Base-by-base conservation (phyloP, 768 basidiomycete genomes). In the Holtermanniella nyarrowii region DNA sequence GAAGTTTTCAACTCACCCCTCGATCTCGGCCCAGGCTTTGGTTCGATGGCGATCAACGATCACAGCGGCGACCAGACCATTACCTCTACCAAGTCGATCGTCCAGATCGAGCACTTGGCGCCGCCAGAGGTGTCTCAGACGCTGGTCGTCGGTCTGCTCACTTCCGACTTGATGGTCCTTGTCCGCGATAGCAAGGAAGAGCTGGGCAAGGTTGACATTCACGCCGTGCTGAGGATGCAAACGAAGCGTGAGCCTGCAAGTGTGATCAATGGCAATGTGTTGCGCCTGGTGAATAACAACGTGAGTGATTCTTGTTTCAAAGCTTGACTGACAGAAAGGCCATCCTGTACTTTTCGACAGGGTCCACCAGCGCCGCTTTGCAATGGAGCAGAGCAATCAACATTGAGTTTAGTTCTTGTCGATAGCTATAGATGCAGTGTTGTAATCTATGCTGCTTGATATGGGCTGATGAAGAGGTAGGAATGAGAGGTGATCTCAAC, bases 191-290 rank as follows among this genome's bases (percentile, higher is more conserved):
- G 86, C 42, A 78, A 79, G 58, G 90, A 93, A 57, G 82, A 80
- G 21, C 74, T 76, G 43, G 82, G 80, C 3, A 72, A 66, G 21
- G 88, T 96, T 25, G 91, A 97, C 66, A 76, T 97, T n/a, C 96
- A 88, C 85, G 90, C 90, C 26, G 93, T 96, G 26, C 74, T 97
- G 54, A 79, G 93, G 41, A 89, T 99, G 88, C 88, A 91, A 70
- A 93, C 90, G 0, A 68, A 89, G 42, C 83, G 84, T 4, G 87
- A 90, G 62, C 89, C 87, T 4, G 88, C 87, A 16, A 88, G 84
- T 58, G 86, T 90, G 51, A 85, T 88, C 22, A 84, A 89, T 67
- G 86, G 86, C 40, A 89, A 85, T 68, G 61, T 66, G 3, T 51
- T 71, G 23, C 52, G 69, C 22, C 58, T 71, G 21, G 69, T 71